Base-by-base conservation (phyloP, 495 filamentous ascomycete genomes). In the Talaromyces thailandensis region DNA sequence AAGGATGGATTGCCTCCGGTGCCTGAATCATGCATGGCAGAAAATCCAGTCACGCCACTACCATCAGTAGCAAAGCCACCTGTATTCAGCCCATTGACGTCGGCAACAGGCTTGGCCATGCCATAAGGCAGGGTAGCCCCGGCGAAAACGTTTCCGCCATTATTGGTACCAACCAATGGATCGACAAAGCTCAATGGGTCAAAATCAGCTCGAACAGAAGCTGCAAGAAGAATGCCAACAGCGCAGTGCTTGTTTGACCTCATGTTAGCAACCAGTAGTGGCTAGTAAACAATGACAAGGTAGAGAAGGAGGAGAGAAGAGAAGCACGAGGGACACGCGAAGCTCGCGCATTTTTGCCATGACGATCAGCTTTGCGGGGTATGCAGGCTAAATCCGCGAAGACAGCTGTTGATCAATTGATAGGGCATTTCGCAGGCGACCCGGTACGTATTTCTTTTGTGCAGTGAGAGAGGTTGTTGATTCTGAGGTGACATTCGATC, bases 61-160 rank as follows among this genome's bases (percentile, higher is more conserved):
- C 81, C 83, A 58, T 90, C 87, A 1, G 87, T 79, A 2, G 86
- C 83, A 68, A 90, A 91, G 2, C 88, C 88, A 32, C 87, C 86
- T 60, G 88, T 87, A 62, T 87, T 88, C 55, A 82, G 79, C 52
- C 81, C 83, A 58, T 81, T 81, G 31, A 85, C 86, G 67, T 91
- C 88, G 25, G 88, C 83, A 16, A 88, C 86, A 23, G 88, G 86
- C 69, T 92, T 91, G 26, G 86, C 87, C 75, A 91, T 85, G 69
- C 79, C 86, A 64, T 87, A 91, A 0, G 88, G 88, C 14, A 90
- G 70, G n/a, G 86, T 88, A 12, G 88, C 88, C 11, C 88, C 88
- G 3, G 87, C 73, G 62, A 91, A 91, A 45, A 91, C 86, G 77
- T 90, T 75, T 61, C 86, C 86, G 28, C 82, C 82, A 64, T 79